Percentiles rank a stretch among this genome's conserved stretches.
Conservation (phyloP, 345 rosid species). For the Dipteronia dyeriana region DNA sequence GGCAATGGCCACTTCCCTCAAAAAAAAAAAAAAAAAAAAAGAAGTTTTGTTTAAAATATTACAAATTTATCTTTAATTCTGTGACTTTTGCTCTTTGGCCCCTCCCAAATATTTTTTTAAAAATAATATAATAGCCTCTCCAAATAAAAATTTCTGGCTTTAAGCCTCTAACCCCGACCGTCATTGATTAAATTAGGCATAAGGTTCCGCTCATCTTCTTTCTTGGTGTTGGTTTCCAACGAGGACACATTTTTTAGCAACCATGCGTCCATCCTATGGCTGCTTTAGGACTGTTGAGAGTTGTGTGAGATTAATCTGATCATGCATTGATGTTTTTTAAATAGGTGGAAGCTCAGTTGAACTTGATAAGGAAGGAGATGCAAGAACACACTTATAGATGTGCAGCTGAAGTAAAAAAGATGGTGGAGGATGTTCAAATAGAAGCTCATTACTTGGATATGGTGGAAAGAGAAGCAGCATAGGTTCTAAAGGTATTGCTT, state of each 20-base stretch:
- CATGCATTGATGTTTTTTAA: neutral
- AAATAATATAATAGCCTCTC: too few relatives aligned
- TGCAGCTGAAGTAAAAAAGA: slow-evolving; percentile 57
- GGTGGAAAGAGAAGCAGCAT: slow-evolving; percentile 76
- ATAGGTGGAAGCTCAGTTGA: slow-evolving; percentile 59
- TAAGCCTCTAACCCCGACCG: too few relatives aligned
- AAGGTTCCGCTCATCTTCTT: neutral
- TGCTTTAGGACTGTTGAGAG: neutral
- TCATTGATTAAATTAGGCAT: too few relatives aligned
- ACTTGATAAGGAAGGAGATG: slow-evolving; percentile 53
- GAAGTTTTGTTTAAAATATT: too few relatives aligned
- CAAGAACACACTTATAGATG: slow-evolving; percentile 46
- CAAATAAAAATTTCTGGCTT: too few relatives aligned
- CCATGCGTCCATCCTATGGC: neutral
- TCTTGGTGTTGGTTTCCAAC: too few relatives aligned
- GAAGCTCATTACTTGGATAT: slow-evolving; percentile 53
- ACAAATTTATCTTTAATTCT: too few relatives aligned
- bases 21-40: too few relatives aligned
- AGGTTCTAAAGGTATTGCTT: slow-evolving; percentile 52
- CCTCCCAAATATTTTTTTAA: too few relatives aligned
- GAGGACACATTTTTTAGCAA: neutral
- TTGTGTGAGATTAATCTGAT: slow-evolving; percentile 5
- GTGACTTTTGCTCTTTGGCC: too few relatives aligned
- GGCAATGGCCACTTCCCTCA: too few relatives aligned
- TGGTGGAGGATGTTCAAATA: slow-evolving; percentile 48